Base-by-base conservation (phyloP, 129 eudicot genomes). In the Deinandra increscens region DNA sequence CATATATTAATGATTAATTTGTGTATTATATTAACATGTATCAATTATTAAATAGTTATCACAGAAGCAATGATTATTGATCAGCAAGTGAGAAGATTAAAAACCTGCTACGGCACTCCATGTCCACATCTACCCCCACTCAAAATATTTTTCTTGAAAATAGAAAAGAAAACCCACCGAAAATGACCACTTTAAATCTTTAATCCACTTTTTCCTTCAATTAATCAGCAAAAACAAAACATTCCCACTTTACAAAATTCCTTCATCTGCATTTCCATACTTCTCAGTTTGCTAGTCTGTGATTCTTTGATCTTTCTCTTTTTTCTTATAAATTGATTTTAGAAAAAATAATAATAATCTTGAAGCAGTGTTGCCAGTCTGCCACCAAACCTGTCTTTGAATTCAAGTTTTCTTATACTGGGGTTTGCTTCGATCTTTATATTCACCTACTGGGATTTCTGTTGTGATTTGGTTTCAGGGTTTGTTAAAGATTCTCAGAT, bases 381-480 rank as follows among this genome's bases (percentile, higher is more conserved):
- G 76, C 81, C 81, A 69, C 46, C 41, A 69, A 77, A 69, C 81
- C 42, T 77, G 60, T 77, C 81, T 77, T 77, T 77, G 81, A 77
- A 77, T 69, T 65, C 58, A 77, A 77, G 81, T 69, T 49, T 69
- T 60, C 81, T 77, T 66, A 36, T 68, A 62, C 65, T 69, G 76
- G 65, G 51, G 46, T 50, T 69, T 77, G 76, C 81, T 77, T 77
- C 11, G 56, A 61, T 61, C 81, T 69, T 69, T 61, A 61, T 77
- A 31, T 77, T 70, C 81, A 69, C 81, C 81, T 14, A 77, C 81
- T 77, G 45, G 48, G 65, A 69, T 76, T 70, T 59, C 64, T 69
- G n/a, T 7, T 41, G 73, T 61, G 65, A 60, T 77, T 77, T 77
- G 37, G 7, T 50, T 60, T 50, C 65, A 12, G 64, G 75, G 62